Evolutionary conservation across 2,329 filamentous ascomycete species (phyloP), one percentile per base, ranked within the genome.

Genomic region (Blumeria hordei): DNA sequence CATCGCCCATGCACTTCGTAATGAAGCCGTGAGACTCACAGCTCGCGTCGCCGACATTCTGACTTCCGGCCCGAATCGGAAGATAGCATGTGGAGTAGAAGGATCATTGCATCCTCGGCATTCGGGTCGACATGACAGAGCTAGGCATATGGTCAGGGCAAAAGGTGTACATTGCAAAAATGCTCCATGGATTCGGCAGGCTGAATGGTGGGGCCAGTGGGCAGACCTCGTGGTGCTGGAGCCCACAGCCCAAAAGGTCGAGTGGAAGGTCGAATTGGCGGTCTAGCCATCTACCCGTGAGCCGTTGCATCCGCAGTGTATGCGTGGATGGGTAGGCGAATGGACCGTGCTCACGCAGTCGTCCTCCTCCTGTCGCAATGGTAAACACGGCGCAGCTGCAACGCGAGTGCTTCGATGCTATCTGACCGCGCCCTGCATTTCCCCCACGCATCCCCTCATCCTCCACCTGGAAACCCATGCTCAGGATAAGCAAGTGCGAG

Each of bases 291-390:
- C 9, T 53, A 43, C 16, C 51, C 41, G 33, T 53, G 36, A n/a
- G 14, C 43, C 9, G 18, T 53, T 5, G 51, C 36, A 10, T 53
- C 51, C 6, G n/a, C 43, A 28, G 43, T 53, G 51, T 53, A 53
- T 53, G 51, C 14, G 6, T 43, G 21, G 37, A 28, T 53, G 18
- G 35, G 34, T 39, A 53, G 34, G 41, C 34, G 35, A 39, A 34
- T 36, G 14, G 50, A 53, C 16, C 34, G 18, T 39, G 35, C 50
- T 3, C 50, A 53, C 41, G 14, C 50, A 39, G 50, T 37, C 32
- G 50, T 53, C 41, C 35, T 53, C 50, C 28, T 53, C 50, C 8
- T 53, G 50, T 39, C 50, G 34, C 21, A 53, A 37, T 53, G 8
- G 41, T 39, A 21, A 3, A 2, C 50, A 39, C 9, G n/a, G 37